Conservation (phyloP, 805 yeast genomes). For the Candida oleophila region DNA sequence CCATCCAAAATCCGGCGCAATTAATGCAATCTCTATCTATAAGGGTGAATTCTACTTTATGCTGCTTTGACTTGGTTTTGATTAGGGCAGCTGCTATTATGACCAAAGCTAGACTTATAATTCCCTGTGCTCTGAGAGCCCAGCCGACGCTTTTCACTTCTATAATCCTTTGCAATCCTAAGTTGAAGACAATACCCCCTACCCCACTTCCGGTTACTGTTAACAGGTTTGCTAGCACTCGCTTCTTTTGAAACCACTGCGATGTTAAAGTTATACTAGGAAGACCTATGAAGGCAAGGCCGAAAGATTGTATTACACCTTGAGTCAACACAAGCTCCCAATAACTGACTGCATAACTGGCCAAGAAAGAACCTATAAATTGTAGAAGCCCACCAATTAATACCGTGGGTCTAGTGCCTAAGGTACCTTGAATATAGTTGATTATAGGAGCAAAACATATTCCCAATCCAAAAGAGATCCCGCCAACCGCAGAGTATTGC, state of each 20-base stretch:
- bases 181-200: slow-evolving; percentile 45
- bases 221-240: slow-evolving; percentile 47
- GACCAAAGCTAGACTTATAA: slow-evolving; percentile 15
- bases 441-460: slow-evolving; percentile 46
- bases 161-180: slow-evolving; percentile 42
- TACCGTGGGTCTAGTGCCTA: slow-evolving; percentile 38
- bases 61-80: slow-evolving; percentile 6
- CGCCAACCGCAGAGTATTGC: slow-evolving; percentile 64
- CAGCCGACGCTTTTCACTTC: slow-evolving; percentile 32
- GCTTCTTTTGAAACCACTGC: slow-evolving; percentile 60
- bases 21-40: slow-evolving; percentile 38
- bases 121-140: slow-evolving; percentile 47
- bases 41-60: slow-evolving; percentile 15
- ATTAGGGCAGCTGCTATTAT: slow-evolving; percentile 13
- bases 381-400: slow-evolving; percentile 45
- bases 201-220: slow-evolving; percentile 45
- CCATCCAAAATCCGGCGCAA: slow-evolving; percentile 41
- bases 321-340: slow-evolving; percentile 67
- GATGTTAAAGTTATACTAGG: slow-evolving; percentile 60
- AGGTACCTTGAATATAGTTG: slow-evolving; percentile 38
- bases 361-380: slow-evolving; percentile 52
- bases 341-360: slow-evolving; percentile 52
- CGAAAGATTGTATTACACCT: slow-evolving; percentile 59
- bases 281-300: slow-evolving; percentile 50
- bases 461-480: slow-evolving; percentile 55